Conservation (phyloP, 441 rosid species). For the Viola pubescens region DNA sequence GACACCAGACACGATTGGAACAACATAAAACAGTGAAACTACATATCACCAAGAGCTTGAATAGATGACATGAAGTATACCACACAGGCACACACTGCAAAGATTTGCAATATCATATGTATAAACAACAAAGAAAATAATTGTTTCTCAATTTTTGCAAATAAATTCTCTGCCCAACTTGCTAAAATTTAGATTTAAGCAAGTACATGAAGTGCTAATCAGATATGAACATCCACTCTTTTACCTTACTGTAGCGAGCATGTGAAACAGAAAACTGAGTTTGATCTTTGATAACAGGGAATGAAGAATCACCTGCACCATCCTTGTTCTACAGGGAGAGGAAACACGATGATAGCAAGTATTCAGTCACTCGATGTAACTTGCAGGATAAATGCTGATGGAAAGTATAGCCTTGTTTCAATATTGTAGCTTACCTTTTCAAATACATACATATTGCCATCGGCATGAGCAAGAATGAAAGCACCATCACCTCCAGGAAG, state of each 20-base stretch:
- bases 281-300: constrained; percentile 80
- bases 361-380: constrained; percentile 14
- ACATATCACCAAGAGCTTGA: no score
- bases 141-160: neutral
- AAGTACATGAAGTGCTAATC: neutral
- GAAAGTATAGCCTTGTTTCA: constrained; percentile 8
- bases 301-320: constrained; percentile 82
- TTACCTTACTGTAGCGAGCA: constrained; percentile 90
- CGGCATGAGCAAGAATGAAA: constrained; percentile 89
- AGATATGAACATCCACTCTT: constrained; percentile 5
- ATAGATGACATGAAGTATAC: no score
- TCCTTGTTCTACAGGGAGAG: constrained; percentile 53
- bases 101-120: no score
- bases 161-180: neutral
- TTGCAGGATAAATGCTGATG: constrained; percentile 5
- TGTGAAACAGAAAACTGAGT: constrained; percentile 86
- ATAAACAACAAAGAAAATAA: neutral
- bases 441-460: constrained; percentile 86
- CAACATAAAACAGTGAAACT: no score
- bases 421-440: constrained; percentile 73
- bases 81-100: no score
- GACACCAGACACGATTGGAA: no score
- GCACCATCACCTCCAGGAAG: constrained; percentile 94
- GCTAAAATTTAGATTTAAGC: constrained; percentile 1
- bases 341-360: constrained; percentile 10